Conservation (phyloP, 2,329 filamentous ascomycete genomes). For the Blastomyces percursus region DNA sequence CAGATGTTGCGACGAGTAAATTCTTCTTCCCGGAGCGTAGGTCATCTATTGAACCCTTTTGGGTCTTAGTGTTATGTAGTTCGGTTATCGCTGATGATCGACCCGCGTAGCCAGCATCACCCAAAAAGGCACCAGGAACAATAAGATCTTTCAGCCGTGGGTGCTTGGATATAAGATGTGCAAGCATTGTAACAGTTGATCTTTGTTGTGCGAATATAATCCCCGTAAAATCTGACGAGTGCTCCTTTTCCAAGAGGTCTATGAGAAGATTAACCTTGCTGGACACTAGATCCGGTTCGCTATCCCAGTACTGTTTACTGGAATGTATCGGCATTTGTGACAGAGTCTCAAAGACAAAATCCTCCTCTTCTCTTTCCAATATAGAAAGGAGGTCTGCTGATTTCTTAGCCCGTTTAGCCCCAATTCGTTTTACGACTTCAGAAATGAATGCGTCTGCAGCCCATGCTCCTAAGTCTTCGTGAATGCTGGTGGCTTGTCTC, state of each 20-base stretch:
- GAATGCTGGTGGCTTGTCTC: constrained; percentile 42
- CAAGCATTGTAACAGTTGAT: constrained; percentile 49
- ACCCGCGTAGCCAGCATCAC: constrained; percentile 34
- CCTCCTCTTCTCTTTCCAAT: constrained; percentile 43
- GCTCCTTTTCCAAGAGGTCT: constrained; percentile 38
- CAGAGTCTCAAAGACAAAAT: constrained; percentile 42
- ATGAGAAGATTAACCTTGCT: constrained; percentile 50
- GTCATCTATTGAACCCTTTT: constrained; percentile 43
- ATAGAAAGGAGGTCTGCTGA: constrained; percentile 27
- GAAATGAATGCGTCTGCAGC: constrained; percentile 56
- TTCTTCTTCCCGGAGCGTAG: constrained; percentile 45
- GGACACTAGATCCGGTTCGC: constrained; percentile 34
- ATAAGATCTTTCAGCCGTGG: constrained; percentile 33
- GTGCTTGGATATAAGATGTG: constrained; percentile 46
- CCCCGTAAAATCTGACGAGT: constrained; percentile 40
- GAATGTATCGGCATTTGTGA: constrained; percentile 15
- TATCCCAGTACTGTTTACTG: constrained; percentile 12
- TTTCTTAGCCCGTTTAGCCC: constrained; percentile 11
- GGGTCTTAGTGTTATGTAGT: constrained; percentile 37
- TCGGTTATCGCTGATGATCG: constrained; percentile 41
- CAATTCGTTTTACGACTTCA: constrained; percentile 35
- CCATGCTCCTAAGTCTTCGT: constrained; percentile 54
- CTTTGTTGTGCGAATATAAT: constrained; percentile 60
- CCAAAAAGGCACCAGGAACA: constrained; percentile 42
- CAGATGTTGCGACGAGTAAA: constrained; percentile 47